Evolutionary conservation across 129 eudicot species (phyloP).

Genomic region (Chrysanthemum makinoi): DNA sequence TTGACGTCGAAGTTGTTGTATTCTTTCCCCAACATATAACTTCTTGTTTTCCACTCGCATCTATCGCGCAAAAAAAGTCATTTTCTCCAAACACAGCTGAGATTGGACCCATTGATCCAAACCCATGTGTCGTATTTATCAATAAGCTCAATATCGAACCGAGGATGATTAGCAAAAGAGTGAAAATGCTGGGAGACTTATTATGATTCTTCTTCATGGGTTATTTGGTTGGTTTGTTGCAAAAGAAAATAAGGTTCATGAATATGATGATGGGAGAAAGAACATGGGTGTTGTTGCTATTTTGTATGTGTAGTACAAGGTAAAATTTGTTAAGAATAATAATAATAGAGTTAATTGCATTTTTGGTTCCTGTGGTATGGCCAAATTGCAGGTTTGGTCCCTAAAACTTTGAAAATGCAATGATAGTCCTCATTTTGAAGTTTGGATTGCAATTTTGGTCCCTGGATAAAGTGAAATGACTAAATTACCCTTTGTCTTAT

Average conservation of each 20-base stretch:
- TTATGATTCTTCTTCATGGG: conserved; percentile 30
- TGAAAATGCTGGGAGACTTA: neutral
- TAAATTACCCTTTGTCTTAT: too few relatives aligned
- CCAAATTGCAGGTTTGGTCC: too few relatives aligned
- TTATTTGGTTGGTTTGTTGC: conserved; percentile 11
- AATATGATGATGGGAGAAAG: conserved; percentile 20
- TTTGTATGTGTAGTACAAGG: conserved; percentile 19
- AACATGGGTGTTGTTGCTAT: conserved; percentile 30
- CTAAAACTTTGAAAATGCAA: too few relatives aligned
- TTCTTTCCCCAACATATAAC: conserved; percentile 81
- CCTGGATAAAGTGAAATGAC: too few relatives aligned
- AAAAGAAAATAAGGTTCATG: conserved; percentile 23
- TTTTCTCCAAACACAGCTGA: conserved; percentile 69
- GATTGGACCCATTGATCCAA: conserved; percentile 96
- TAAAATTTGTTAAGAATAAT: conserved; percentile 9
- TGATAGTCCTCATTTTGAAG: too few relatives aligned
- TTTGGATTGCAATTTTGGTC: too few relatives aligned
- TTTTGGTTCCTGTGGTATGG: too few relatives aligned
- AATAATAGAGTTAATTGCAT: too few relatives aligned
- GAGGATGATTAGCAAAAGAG: neutral
- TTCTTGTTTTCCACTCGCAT: conserved; percentile 86
- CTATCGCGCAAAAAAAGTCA: conserved; percentile 88
- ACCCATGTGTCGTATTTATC: conserved; percentile 42
- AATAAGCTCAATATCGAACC: neutral
- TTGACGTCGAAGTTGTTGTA: conserved; percentile 33